Base-by-base conservation (phyloP, 2,329 filamentous ascomycete genomes). In the Penicillium sclerotiorum region DNA sequence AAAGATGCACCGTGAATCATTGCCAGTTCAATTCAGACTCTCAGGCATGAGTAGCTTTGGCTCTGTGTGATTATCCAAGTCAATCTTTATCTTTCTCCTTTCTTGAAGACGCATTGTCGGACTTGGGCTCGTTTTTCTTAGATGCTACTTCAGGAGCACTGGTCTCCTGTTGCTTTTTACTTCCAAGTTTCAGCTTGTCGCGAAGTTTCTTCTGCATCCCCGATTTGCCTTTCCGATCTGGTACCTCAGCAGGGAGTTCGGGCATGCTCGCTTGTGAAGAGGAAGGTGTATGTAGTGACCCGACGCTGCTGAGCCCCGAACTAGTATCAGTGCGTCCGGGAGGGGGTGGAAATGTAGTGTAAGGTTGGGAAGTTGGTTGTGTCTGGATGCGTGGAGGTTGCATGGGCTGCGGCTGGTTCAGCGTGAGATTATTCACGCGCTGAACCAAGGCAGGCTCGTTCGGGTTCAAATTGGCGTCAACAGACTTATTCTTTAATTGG, bases 391-490 rank as follows among this genome's bases (percentile, higher is more conserved):
- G n/a, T n/a, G n/a, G n/a, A n/a, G n/a, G 7, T 12, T 5, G 25
- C n/a, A 13, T n/a, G 9, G 28, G 17, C 25, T 42, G 23, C 2
- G 30, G 37, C n/a, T 45, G 33, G 7, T 45, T 33, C 6, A 57
- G 32, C 1, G 38, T 17, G 9, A 67, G 42, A 25, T 56, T 58
- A 36, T 58, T 53, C 56, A 62, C 37, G 4, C 48, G 53, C 22
- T 55, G 58, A 42, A 65, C 57, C 7, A 66, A 39, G 7, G 49
- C 12, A 32, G n/a, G n/a, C 21, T 18, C 5, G 11, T 28, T 25
- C 9, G 28, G 20, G 5, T 15, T 22, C 21, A 23, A 9, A 8
- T 6, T 9, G 7, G 5, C 11, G 15, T 27, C 32, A 25, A 39
- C 15, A 15, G 43, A 37, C 8, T 21, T 28, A 15, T 37, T 27